Evolutionary conservation across 768 basidiomycete genomes (phyloP), one percentile per base, ranked within the genome.

Genomic region (Pleurotus salmoneostramineus): DNA sequence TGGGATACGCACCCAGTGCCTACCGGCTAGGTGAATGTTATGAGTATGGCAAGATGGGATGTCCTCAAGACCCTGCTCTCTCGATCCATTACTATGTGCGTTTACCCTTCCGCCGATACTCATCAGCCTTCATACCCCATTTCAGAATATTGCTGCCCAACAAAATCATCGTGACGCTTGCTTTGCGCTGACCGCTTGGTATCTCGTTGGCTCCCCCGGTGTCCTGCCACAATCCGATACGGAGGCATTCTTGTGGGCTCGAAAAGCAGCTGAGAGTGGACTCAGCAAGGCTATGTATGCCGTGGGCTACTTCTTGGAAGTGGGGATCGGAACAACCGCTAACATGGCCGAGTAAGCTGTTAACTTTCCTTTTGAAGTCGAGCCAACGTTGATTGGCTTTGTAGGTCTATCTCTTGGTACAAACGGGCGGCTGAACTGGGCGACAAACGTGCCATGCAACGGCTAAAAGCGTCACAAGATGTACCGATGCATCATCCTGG

Each of bases 21-120:
- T 93, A 95, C 74, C 87, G 93, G 59, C 75, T 98, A 57, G 97
- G 97, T 27, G 96, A 98, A 74, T 98, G 95, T 71, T 99, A 99
- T 71, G 97, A 99, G 77, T 99, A 98, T 71, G 97, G 97, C 36
- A 95, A 93, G 78, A 89, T 98, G 85, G 95, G 95, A 6, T 98
- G 97, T 66, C 97, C 97, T 14, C 92, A 95, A 69, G 97, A 99
- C 69, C 85, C 95, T 0, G 97, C 97, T 32, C 77, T 99, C 57
- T 96, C 93, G 47, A 99, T 99, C 65, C 97, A 99, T 73, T 98
- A 98, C 72, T 98, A 99, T 71, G 95, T 96, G 72, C 69, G 91
- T 81, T 57, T 17, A 58, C 52, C 55, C 52, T 36, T 21, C 57
- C 47, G 40, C 40, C 11, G 46, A 60, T 17, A 21, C 56, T 27